Conservation (phyloP, 2,329 filamentous ascomycete species). For the Chaetomium strumarium region DNA sequence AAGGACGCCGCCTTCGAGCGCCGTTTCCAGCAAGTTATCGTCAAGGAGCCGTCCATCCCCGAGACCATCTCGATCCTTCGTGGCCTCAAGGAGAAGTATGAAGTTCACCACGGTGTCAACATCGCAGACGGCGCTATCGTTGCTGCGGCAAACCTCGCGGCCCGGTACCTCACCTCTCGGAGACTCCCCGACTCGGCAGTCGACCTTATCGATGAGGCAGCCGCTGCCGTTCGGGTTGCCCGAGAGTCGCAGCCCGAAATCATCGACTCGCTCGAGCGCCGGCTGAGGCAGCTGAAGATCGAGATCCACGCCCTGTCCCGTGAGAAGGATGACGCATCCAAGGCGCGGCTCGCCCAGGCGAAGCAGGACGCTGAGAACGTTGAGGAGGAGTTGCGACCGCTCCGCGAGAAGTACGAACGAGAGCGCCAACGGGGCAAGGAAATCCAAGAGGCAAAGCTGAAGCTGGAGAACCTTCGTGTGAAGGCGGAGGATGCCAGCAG, state of each 20-base stretch:
- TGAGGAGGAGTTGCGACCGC: constrained; percentile 82
- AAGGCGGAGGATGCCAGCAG: constrained; percentile 93
- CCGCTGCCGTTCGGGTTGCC: constrained; percentile 90
- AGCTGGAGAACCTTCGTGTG: constrained; percentile 84
- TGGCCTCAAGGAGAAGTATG: constrained; percentile 95
- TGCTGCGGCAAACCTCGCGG: constrained; percentile 81
- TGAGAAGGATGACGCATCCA: constrained; percentile 91
- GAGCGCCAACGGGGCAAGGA: constrained; percentile 88
- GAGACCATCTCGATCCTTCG: constrained; percentile 98
- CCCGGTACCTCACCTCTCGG: constrained; percentile 85
- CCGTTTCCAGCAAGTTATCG: constrained; percentile 95
- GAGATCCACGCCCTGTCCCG: constrained; percentile 93
- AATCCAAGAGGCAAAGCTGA: constrained; percentile 90
- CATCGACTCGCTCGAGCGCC: constrained; percentile 89
- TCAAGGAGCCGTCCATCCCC: constrained; percentile 82
- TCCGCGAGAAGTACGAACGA: constrained; percentile 91
- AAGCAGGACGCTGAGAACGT: constrained; percentile 91
- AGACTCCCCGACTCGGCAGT: constrained; percentile 94
- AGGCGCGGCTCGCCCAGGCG: constrained; percentile 72
- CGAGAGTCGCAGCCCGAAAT: constrained; percentile 95
- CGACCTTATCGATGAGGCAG: constrained; percentile 92
- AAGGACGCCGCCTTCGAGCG: constrained; percentile 98
- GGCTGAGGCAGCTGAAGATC: constrained; percentile 85
- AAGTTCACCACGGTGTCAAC: constrained; percentile 95
- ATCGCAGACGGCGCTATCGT: constrained; percentile 94